phyloP scores from a whole-genome alignment of 352 stramenopile genomes.

The Pythium pectinolyticum region DNA sequence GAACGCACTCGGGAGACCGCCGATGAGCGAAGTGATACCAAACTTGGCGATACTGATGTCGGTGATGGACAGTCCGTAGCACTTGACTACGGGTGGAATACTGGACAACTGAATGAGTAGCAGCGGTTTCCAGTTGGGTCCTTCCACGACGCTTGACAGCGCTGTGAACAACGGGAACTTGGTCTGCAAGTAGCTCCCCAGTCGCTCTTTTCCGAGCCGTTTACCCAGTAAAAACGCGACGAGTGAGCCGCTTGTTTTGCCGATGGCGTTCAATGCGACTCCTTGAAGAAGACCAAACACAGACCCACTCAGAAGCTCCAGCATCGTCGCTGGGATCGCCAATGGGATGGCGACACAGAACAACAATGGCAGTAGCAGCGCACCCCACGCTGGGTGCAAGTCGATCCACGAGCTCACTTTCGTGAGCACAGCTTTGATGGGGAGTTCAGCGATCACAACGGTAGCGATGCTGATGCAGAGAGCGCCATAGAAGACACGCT shows the following conservation, averaged over 20 bases:
- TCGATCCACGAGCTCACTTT: constrained; percentile 49
- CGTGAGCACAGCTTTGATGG: constrained; percentile 43
- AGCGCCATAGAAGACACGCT: constrained; percentile 18
- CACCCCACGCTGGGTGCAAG: constrained; percentile 38
- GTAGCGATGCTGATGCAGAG: constrained; percentile 16
- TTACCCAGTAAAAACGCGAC: constrained; percentile 66
- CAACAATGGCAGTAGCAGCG: constrained; percentile 57
- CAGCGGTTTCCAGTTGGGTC: constrained; percentile 68
- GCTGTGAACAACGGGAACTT: constrained; percentile 59
- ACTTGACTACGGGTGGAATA: constrained; percentile 71
- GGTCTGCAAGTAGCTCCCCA: constrained; percentile 52
- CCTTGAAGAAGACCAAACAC: constrained; percentile 59
- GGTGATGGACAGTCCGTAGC: constrained; percentile 70
- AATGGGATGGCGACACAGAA: constrained; percentile 57
- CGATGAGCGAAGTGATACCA: constrained; percentile 53
- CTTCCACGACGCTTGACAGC: constrained; percentile 53
- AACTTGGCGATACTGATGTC: constrained; percentile 60
- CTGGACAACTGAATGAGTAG: constrained; percentile 73
- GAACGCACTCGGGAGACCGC: constrained; percentile 51
- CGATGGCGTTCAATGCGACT: constrained; percentile 49
- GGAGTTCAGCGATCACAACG: constrained; percentile 34
- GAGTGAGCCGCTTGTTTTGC: constrained; percentile 64
- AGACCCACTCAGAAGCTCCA: constrained; percentile 64
- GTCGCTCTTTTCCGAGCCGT: constrained; percentile 46
- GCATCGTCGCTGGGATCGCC: constrained; percentile 63